Conservation (phyloP, 2,329 filamentous ascomycete genomes). For the Trichoderma cornu-damae region DNA sequence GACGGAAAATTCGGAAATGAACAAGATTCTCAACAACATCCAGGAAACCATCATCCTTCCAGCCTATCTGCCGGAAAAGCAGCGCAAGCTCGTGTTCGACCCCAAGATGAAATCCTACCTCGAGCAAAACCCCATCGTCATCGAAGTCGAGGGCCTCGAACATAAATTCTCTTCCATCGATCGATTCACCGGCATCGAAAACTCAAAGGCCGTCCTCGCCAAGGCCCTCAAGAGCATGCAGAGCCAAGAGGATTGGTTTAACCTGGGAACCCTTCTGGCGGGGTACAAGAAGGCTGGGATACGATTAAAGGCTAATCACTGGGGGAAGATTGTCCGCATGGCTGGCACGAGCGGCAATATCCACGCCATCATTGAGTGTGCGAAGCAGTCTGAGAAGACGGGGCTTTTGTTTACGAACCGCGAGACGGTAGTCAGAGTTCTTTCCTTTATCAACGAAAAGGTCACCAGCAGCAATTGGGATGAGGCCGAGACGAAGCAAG, state of each 20-base stretch:
- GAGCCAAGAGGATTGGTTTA: constrained; percentile 46
- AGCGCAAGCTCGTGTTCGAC: constrained; percentile 51
- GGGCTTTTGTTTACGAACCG: constrained; percentile 39
- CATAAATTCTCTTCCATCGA: constrained; percentile 48
- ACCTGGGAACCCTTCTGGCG: constrained; percentile 48
- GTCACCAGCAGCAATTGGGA: constrained; percentile 37
- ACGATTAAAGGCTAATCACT: constrained; percentile 33
- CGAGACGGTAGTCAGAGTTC: constrained; percentile 34
- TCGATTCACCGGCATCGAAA: constrained; percentile 39
- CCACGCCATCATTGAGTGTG: constrained; percentile 46
- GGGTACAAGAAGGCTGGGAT: constrained; percentile 43
- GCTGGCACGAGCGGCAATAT: constrained; percentile 40
- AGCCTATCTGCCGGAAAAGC: constrained; percentile 48
- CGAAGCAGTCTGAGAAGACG: constrained; percentile 43
- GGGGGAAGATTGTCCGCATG: constrained; percentile 38
- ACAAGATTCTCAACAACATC: constrained; percentile 47
- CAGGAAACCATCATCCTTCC: constrained; percentile 58
- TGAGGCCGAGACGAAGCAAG: constrained; percentile 36
- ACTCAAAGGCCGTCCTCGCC: constrained; percentile 36
- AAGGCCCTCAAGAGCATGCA: constrained; percentile 43
- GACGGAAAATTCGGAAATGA: constrained; percentile 50
- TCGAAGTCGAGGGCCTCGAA: constrained; percentile 54
- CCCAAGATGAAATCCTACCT: constrained; percentile 44
- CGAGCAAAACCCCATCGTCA: constrained; percentile 49
- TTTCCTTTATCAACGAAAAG: constrained; percentile 32